These are phyloP conservation scores for Bruguiera sexangula DNA, from an alignment of 345 rosid species.

Conservation along the genomic window DNA sequence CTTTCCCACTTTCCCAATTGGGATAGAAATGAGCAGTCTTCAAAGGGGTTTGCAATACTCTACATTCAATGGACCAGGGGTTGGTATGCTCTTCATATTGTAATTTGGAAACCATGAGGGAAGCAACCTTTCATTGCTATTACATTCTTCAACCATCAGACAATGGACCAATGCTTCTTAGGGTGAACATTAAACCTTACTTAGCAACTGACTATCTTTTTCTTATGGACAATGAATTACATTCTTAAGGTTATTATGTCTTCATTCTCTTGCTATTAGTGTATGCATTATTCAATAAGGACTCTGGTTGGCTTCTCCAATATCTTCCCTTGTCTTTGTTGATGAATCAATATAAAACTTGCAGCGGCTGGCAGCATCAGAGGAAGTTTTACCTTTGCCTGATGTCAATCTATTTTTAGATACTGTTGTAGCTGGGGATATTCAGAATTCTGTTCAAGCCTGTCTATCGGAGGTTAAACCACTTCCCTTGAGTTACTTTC, in stretches of 20 bases:
- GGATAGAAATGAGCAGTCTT: conserved; percentile 49
- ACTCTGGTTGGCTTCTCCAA: not conserved
- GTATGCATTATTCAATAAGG: not conserved
- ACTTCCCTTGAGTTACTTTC: not conserved
- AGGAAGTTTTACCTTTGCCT: conserved; percentile 63
- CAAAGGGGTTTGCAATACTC: conserved; percentile 65
- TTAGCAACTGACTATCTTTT: conserved; percentile 7
- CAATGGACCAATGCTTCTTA: conserved; percentile 84
- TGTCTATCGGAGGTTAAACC: conserved; percentile 50
- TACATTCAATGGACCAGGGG: conserved; percentile 77
- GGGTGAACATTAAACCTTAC: conserved; percentile 45
- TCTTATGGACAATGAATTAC: not conserved
- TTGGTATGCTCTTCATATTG: conserved; percentile 67
- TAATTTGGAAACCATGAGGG: conserved; percentile 57
- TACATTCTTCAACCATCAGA: conserved; percentile 88
- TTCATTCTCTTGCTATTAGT: conserved; percentile 2
- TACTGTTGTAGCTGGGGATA: conserved; percentile 49
- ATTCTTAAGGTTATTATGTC: not conserved
- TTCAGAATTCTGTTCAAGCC: conserved; percentile 53
- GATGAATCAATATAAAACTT: conserved; percentile 26
- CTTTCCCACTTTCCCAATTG: conserved; percentile 11
- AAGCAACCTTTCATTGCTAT: conserved; percentile 56
- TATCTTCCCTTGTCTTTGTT: conserved; percentile 11
- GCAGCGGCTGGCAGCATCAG: conserved; percentile 81
- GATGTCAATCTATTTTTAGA: conserved; percentile 39